Percentiles rank a stretch among this genome's conserved stretches.
These are phyloP conservation scores for Stygiomarasmius scandens DNA, from an alignment of 1,284 basidiomycete genomes.

Conservation along the genomic window DNA sequence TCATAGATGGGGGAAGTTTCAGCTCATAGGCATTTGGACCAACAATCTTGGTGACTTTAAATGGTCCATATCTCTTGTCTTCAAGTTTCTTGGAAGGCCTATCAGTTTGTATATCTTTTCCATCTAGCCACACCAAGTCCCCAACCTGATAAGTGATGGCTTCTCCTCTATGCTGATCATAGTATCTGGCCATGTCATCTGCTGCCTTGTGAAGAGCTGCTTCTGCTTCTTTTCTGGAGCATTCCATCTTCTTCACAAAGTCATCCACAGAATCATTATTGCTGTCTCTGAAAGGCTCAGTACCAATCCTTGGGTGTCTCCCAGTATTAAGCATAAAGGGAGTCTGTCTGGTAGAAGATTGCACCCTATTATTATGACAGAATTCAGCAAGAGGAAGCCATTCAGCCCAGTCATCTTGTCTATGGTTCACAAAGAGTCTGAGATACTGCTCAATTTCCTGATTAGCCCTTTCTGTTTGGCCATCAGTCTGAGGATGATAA, in stretches of 20 bases:
- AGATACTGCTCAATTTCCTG: slow-evolving; percentile 26
- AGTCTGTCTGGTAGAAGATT: slow-evolving; percentile 17
- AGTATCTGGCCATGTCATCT: slow-evolving; percentile 16
- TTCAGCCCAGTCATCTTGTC: slow-evolving; percentile 24
- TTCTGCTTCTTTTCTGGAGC: slow-evolving; percentile 14
- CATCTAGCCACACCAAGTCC: slow-evolving; percentile 32
- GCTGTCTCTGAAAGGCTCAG: slow-evolving; percentile 13
- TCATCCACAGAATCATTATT: slow-evolving; percentile 17
- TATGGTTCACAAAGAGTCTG: slow-evolving; percentile 16
- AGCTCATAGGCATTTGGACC: no score
- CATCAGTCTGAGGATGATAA: slow-evolving; percentile 37
- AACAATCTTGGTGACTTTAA: no score
- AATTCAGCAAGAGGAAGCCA: slow-evolving; percentile 19
- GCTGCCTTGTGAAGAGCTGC: slow-evolving; percentile 16
- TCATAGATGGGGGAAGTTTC: no score
- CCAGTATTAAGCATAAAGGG: slow-evolving; percentile 13
- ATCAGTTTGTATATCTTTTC: slow-evolving; percentile 28
- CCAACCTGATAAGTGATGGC: slow-evolving; percentile 19
- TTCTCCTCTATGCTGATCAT: slow-evolving; percentile 9
- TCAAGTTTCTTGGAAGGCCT: slow-evolving; percentile 35
- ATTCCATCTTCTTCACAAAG: slow-evolving; percentile 19
- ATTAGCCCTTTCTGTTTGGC: slow-evolving; percentile 37
- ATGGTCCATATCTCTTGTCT: no score
- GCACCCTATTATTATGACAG: slow-evolving; percentile 19
- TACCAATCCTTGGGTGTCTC: slow-evolving; percentile 21